Conservation (phyloP, 768 basidiomycete species). For the Dacryopinax primogenitus region DNA sequence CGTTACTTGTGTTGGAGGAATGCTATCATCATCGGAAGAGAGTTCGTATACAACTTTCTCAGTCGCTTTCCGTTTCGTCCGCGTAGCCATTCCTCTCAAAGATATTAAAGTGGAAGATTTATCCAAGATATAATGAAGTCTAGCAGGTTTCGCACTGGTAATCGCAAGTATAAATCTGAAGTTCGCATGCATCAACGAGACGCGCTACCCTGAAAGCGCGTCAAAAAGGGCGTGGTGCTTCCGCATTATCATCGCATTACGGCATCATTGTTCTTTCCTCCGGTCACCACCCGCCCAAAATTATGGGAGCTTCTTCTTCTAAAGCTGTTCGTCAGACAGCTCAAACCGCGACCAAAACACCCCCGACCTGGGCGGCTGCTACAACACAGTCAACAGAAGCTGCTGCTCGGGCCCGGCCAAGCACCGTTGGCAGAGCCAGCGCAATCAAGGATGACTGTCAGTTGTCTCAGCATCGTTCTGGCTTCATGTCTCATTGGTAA, state of each 20-base stretch:
- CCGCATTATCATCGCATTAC: background rate
- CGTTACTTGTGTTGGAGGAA: background rate
- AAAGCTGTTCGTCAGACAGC: background rate
- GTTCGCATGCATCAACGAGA: background rate
- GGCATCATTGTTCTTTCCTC: background rate
- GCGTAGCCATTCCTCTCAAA: background rate
- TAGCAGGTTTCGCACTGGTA: background rate
- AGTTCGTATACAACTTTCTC: background rate
- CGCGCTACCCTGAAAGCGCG: background rate
- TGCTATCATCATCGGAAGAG: background rate
- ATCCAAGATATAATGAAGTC: background rate
- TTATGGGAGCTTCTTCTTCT: slow-evolving; percentile 1
- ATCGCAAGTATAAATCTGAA: background rate
- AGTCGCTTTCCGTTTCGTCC: slow-evolving; percentile 7
- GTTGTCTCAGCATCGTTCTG: background rate
- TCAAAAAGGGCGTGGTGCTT: background rate
- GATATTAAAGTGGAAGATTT: background rate
- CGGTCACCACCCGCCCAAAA: background rate
- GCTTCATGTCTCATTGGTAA: background rate
- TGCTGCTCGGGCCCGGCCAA: background rate
- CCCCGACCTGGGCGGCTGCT: background rate
- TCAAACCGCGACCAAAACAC: background rate
- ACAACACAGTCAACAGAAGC: background rate
- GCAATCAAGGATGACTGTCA: slow-evolving; percentile 11
- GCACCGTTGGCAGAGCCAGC: slow-evolving; percentile 8